Base-by-base conservation (phyloP, 2,329 filamentous ascomycete species). In the Coniochaeta prunicola region DNA sequence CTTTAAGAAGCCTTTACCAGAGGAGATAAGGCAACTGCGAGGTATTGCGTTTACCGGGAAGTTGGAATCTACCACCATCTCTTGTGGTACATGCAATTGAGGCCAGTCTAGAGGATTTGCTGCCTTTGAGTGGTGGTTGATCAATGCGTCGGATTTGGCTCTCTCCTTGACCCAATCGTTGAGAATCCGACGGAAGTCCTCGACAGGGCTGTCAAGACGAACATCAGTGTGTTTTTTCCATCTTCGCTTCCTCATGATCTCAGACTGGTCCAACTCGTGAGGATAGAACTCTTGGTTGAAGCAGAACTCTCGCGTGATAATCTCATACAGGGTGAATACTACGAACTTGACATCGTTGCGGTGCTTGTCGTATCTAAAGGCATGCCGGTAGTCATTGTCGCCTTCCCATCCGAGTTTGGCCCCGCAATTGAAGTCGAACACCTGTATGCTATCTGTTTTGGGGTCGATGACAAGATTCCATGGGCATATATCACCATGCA, bases 391-490 rank as follows among this genome's bases (percentile, higher is more conserved):
- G 10, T 21, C 42, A 12, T 58, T 24, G 38, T 64, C 60, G 4
- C 59, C 58, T 19, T 62, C 59, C 55, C 59, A 68, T 62, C 33
- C 58, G 26, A 34, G 53, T 57, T 48, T 65, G 59, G 58, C 48
- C 21, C 55, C 61, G 19, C 54, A 17, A 31, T 61, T 63, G 50
- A 63, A 67, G 54, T 61, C 61, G 12, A 61, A 61, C 30, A 65
- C 13, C 15, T 59, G 33, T 17, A 64, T 26, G 33, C 56, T 38
- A 53, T 63, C 60, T 8, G 62, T 62, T 26, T 53, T 53, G 1
- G 53, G 34, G 57, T 64, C 56, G 38, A 65, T 64, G 4, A 64
- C 54, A 21, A 64, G 61, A 42, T 63, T 64, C 57, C 58, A 58
- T 0, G 33, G 31, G 33, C 42, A 45, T 19, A 64, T 58, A 28